Evolutionary conservation across 176 grass and related monocot genomes (phyloP).

Genomic region (Elymus sibiricus): DNA sequence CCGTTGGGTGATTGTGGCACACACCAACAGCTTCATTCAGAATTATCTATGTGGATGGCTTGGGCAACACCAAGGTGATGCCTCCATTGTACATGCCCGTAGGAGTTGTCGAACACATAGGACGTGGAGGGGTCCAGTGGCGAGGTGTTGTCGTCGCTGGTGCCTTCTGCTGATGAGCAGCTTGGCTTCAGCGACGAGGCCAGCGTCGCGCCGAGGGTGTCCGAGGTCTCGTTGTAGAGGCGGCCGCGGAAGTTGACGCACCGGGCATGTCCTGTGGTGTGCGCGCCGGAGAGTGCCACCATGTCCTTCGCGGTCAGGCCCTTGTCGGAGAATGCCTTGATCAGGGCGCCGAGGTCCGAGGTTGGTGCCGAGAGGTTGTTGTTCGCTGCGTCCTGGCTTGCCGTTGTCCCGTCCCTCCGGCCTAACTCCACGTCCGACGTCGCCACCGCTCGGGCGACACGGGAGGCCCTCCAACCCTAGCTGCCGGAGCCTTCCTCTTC

Average conservation of each 20-base stretch:
- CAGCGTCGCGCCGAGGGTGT: constrained; percentile 36
- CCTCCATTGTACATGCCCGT: too few species aligned
- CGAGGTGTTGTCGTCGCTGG: constrained; percentile 40
- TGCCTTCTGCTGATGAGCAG: constrained; percentile 18
- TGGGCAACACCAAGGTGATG: too few species aligned
- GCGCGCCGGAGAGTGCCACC: constrained; percentile 46
- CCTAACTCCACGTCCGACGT: constrained; percentile 55
- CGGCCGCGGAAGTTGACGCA: constrained; percentile 53
- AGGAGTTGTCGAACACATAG: constrained; percentile 71
- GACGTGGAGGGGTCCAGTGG: constrained; percentile 59
- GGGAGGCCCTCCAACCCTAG: too few species aligned
- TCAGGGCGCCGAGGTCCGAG: constrained; percentile 25
- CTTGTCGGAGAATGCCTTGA: constrained; percentile 41
- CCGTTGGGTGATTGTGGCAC: too few species aligned
- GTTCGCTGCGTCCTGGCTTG: constrained; percentile 44
- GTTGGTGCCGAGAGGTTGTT: constrained; percentile 38
- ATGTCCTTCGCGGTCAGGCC: constrained; percentile 39
- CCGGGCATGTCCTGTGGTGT: constrained; percentile 54
- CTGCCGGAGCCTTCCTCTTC: too few species aligned
- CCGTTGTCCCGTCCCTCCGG: constrained; percentile 38
- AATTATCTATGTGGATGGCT: too few species aligned
- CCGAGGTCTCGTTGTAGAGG: constrained; percentile 52
- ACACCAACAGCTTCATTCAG: too few species aligned
- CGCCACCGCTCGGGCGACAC: too few species aligned
- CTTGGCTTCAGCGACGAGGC: constrained; percentile 29